phyloP scores from a whole-genome alignment of 164 flowering plant genomes.

The Vitis cinerea region DNA sequence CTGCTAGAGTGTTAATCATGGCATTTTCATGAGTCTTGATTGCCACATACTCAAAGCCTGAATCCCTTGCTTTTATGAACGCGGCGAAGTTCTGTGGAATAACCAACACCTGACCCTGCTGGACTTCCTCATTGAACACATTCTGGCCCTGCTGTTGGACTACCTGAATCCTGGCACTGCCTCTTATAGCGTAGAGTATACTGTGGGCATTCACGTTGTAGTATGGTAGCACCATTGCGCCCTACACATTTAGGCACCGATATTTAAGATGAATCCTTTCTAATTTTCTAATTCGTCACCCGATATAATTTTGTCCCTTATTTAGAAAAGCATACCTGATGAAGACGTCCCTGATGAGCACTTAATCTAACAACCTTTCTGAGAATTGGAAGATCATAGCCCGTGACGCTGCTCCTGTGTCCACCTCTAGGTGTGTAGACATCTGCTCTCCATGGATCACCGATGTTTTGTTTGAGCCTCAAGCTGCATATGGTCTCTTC shows the following conservation, averaged over 20 bases:
- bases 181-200: slow-evolving; percentile 28
- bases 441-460: slow-evolving; percentile 46
- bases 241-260: slow-evolving; percentile 13
- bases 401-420: slow-evolving; percentile 46
- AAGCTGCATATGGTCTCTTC: slow-evolving; percentile 63
- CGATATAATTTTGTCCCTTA: too few species aligned
- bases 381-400: slow-evolving; percentile 63
- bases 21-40: slow-evolving; percentile 42
- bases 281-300: too few species aligned
- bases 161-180: slow-evolving; percentile 26
- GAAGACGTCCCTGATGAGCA: slow-evolving; percentile 44
- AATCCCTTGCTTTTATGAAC: slow-evolving; percentile 16
- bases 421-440: slow-evolving; percentile 54
- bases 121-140: slow-evolving; percentile 25
- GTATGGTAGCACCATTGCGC: slow-evolving; percentile 33
- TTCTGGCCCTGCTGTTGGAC: slow-evolving; percentile 27
- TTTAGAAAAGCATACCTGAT: slow-evolving; percentile 21
- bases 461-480: slow-evolving; percentile 54
- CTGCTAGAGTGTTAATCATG: slow-evolving; percentile 24
- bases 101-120: slow-evolving; percentile 29
- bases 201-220: slow-evolving; percentile 40
- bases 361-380: slow-evolving; percentile 37
- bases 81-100: slow-evolving; percentile 38
- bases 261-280: too few species aligned
- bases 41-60: slow-evolving; percentile 34